Evolutionary conservation across 306 rosid genomes (phyloP).

Genomic region (Sicyos edulis): DNA sequence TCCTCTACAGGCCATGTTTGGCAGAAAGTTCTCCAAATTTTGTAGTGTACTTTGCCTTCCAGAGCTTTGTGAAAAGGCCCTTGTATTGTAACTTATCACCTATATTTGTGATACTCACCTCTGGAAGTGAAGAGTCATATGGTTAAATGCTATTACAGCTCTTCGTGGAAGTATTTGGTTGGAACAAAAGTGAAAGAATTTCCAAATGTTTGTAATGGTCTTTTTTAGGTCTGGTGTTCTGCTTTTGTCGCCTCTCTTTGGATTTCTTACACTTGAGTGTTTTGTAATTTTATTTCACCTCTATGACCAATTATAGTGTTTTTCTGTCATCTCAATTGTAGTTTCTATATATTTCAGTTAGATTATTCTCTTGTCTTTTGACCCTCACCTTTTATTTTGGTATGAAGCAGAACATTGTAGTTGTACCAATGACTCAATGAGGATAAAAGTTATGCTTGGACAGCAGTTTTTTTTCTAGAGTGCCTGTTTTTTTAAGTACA

Average conservation of each 20-base stretch:
- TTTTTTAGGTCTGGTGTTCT: neutral
- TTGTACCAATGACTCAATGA: neutral
- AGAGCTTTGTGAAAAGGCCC: neutral
- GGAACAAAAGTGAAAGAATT: neutral
- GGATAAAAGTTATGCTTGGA: neutral
- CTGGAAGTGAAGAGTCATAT: neutral
- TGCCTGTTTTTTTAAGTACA: too few relatives aligned
- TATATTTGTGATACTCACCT: neutral
- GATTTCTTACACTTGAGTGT: neutral
- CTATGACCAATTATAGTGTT: neutral
- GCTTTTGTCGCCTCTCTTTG: neutral
- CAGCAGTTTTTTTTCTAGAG: neutral
- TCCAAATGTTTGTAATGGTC: neutral
- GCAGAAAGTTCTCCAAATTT: neutral
- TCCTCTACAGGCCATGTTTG: neutral
- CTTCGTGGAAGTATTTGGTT: neutral
- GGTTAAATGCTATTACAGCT: neutral
- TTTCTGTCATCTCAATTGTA: too few relatives aligned
- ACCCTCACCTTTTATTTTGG: neutral
- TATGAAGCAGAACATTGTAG: neutral
- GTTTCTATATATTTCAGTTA: too few relatives aligned
- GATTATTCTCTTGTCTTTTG: neutral
- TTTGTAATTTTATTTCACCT: neutral
- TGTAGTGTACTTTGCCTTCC: neutral
- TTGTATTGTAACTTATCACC: neutral